Conservation (phyloP, 441 rosid species). For the Erodium moschatum region DNA sequence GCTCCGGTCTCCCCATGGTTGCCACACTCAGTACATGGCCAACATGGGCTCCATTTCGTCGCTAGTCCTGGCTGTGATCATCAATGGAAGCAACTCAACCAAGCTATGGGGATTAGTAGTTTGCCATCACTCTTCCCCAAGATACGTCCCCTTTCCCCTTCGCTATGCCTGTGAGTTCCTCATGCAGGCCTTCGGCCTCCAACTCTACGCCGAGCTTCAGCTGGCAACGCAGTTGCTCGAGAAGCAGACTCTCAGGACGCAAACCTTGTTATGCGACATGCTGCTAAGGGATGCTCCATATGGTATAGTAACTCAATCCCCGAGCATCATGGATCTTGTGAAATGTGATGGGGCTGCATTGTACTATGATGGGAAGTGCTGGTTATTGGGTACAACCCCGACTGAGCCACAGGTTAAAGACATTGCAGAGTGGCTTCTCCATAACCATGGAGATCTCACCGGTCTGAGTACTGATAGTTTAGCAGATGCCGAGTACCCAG, state of each 20-base stretch:
- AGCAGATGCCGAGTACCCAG: constrained; percentile 71
- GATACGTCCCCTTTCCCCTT: constrained; percentile 66
- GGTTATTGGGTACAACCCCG: constrained; percentile 66
- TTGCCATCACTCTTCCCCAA: constrained; percentile 69
- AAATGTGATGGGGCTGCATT: constrained; percentile 83
- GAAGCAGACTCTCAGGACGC: constrained; percentile 57
- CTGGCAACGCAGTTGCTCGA: constrained; percentile 51
- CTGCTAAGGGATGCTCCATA: constrained; percentile 67
- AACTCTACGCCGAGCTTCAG: constrained; percentile 61
- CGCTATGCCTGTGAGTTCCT: constrained; percentile 81
- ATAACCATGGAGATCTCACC: constrained; percentile 44
- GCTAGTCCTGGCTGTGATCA: constrained; percentile 68
- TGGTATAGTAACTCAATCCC: constrained; percentile 61
- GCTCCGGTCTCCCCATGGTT: constrained; percentile 70
- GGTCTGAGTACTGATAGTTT: constrained; percentile 77
- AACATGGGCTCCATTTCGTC: constrained; percentile 80
- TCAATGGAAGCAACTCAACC: constrained; percentile 48
- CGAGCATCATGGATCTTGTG: constrained; percentile 76
- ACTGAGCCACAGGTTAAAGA: constrained; percentile 55
- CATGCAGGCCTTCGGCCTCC: constrained; percentile 63
- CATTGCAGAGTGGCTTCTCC: constrained; percentile 56
- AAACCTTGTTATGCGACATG: constrained; percentile 78
- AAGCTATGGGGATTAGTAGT: constrained; percentile 80
- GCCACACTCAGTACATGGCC: constrained; percentile 75
- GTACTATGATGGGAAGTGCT: constrained; percentile 42